Conservation (phyloP, 2,329 filamentous ascomycete species). For the Arachnopeziza araneosa region DNA sequence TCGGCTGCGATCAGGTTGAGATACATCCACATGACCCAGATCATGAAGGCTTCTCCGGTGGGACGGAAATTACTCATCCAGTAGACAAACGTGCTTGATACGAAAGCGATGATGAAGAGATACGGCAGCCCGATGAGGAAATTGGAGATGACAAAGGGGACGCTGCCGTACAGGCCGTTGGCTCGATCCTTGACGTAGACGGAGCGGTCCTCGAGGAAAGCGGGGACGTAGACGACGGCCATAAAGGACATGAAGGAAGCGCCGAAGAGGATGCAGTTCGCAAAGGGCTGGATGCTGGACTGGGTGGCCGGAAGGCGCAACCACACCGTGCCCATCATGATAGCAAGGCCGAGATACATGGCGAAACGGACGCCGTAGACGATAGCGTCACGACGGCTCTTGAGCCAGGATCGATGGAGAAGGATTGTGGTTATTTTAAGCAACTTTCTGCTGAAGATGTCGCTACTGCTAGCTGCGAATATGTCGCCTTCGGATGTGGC, state of each 20-base stretch:
- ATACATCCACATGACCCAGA: conserved; percentile 77
- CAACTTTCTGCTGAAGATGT: background rate
- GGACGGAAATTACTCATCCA: conserved; percentile 73
- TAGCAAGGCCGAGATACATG: conserved; percentile 76
- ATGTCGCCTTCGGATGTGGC: background rate
- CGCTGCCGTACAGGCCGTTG: conserved; percentile 73
- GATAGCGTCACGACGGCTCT: conserved; percentile 76
- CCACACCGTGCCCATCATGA: conserved; percentile 87
- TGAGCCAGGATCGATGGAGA: conserved; percentile 73
- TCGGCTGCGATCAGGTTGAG: conserved; percentile 80
- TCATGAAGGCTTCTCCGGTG: conserved; percentile 61
- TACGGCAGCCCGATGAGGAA: conserved; percentile 78
- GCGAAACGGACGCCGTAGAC: conserved; percentile 75
- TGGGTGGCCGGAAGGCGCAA: conserved; percentile 63
- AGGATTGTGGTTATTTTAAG: conserved; percentile 44
- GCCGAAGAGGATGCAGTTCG: conserved; percentile 75
- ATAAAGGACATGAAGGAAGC: conserved; percentile 74
- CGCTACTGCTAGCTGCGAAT: background rate
- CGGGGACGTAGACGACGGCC: conserved; percentile 78
- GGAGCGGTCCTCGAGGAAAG: conserved; percentile 71
- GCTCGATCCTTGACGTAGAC: conserved; percentile 70
- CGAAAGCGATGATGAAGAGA: conserved; percentile 67
- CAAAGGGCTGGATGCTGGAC: conserved; percentile 70
- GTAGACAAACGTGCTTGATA: conserved; percentile 72
- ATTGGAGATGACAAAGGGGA: conserved; percentile 68